Evolutionary conservation across 106 monocot species (phyloP), one percentile per base, ranked within the genome.

Genomic region (Triglochin maritima): DNA sequence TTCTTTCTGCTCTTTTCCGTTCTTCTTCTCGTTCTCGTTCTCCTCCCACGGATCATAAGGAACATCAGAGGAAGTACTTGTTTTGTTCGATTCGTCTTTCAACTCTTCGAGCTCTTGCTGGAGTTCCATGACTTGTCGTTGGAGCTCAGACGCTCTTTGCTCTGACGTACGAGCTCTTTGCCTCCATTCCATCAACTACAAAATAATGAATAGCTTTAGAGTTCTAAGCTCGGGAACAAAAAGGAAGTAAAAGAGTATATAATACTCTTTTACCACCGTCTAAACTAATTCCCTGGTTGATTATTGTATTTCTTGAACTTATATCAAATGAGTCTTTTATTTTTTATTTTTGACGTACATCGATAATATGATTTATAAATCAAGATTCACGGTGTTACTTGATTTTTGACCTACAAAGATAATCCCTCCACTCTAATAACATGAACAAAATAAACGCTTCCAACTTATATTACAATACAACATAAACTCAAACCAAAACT

Each of bases 101-200:
- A 59, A 15, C 17, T 71, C 17, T 57, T 56, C 10, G 58, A 75
- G 12, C 56, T 79, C 79, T 3, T 14, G 16, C 44, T 67, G 16
- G 3, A 67, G 65, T 68, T 72, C 68, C 29, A 42, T 43, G 10
- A 77, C 63, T 57, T 66, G 66, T 44, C 76, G 76, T 43, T 77
- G 66, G 9, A 81, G 81, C 47, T 83, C 81, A 2, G 54, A 49
- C 41, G 67, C 72, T 12, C 70, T 78, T 0, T 71, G 58, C 44
- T 89, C 89, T 0, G 81, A 82, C 1, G 49, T 77, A 3, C 16
- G 44, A 9, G 89, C 93, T 29, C 70, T 80, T 17, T 52, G 71
- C 66, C 78, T 84, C 93, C 88, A 89, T 55, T 89, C 93, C 50
- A 78, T 44, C 76, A 82, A 63, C 93, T 93, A 51, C 3, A 55